Evolutionary conservation across 2,329 filamentous ascomycete genomes (phyloP).

Genomic region (Myriosclerotinia duriaeana): DNA sequence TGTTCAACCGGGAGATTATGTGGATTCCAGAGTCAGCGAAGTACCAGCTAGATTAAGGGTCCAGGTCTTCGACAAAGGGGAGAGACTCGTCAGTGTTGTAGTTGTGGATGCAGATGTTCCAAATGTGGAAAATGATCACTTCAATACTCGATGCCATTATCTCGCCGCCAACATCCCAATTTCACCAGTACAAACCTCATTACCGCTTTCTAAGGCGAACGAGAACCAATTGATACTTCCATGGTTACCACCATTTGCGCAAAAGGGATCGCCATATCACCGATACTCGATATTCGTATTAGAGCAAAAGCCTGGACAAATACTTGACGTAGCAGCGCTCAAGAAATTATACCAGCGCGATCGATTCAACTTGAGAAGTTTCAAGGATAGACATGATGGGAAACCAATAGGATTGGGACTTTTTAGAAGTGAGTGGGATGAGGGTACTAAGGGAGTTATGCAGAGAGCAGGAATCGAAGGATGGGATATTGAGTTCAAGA

Average conservation of each 20-base stretch:
- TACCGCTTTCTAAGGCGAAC: slow-evolving; percentile 65
- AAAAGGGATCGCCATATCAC: slow-evolving; percentile 91
- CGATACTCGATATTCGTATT: slow-evolving; percentile 81
- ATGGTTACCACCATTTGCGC: slow-evolving; percentile 82
- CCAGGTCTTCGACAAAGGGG: slow-evolving; percentile 79
- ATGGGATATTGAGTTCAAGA: slow-evolving; percentile 80
- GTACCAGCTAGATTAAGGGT: slow-evolving; percentile 72
- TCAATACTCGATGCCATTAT: slow-evolving; percentile 82
- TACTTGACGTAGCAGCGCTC: slow-evolving; percentile 58
- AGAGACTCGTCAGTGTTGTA: slow-evolving; percentile 78
- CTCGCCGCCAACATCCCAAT: slow-evolving; percentile 74
- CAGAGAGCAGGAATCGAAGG: slow-evolving; percentile 70
- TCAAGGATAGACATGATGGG: slow-evolving; percentile 68
- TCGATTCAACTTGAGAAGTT: slow-evolving; percentile 71
- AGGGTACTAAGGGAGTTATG: slow-evolving; percentile 86
- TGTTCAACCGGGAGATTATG: slow-evolving; percentile 73
- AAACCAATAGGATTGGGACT: slow-evolving; percentile 78
- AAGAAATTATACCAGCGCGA: slow-evolving; percentile 58
- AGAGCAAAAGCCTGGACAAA: slow-evolving; percentile 66
- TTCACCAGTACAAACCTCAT: slow-evolving; percentile 56
- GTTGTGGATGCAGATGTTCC: slow-evolving; percentile 92
- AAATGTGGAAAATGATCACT: slow-evolving; percentile 70
- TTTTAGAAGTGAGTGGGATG: slow-evolving; percentile 89
- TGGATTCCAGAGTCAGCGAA: slow-evolving; percentile 74
- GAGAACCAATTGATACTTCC: slow-evolving; percentile 67